Evolutionary conservation across 495 filamentous ascomycete species (phyloP).

Genomic region (Neurospora africana): DNA sequence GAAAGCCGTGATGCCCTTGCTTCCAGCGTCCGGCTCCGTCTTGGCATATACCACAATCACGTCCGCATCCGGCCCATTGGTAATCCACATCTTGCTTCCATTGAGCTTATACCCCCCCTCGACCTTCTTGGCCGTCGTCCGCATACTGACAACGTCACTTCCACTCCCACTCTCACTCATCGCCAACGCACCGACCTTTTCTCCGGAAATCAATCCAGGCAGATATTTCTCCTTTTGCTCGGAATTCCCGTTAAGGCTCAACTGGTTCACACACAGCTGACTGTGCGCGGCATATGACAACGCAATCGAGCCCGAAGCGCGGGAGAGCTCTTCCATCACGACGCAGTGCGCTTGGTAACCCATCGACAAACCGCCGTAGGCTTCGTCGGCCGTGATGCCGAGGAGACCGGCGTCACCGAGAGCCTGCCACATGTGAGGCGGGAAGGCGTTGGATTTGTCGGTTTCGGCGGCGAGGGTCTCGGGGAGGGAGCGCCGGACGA

Average conservation of each 20-base stretch:
- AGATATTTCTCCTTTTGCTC: slow-evolving; percentile 74
- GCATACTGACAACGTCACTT: slow-evolving; percentile 93
- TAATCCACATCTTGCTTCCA: slow-evolving; percentile 99
- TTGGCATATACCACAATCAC: slow-evolving; percentile 91
- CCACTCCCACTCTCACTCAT: slow-evolving; percentile 93
- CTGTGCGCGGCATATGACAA: slow-evolving; percentile 86
- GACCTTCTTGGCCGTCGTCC: slow-evolving; percentile 64
- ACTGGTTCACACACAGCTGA: slow-evolving; percentile 93
- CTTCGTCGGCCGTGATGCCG: slow-evolving; percentile 89
- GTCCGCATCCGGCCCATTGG: slow-evolving; percentile 91
- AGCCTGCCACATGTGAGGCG: slow-evolving; percentile 85
- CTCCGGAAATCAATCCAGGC: slow-evolving; percentile 71
- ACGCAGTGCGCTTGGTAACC: slow-evolving; percentile 97
- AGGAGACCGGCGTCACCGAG: slow-evolving; percentile 85
- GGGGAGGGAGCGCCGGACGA: slow-evolving; percentile 74
- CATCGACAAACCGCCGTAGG: slow-evolving; percentile 81
- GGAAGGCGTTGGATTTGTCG: slow-evolving; percentile 82
- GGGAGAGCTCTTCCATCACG: slow-evolving; percentile 80
- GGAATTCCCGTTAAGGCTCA: slow-evolving; percentile 75
- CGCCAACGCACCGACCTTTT: slow-evolving; percentile 78
- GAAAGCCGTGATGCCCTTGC: slow-evolving; percentile 93
- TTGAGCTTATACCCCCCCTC: slow-evolving; percentile 82
- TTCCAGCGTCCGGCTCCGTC: slow-evolving; percentile 67
- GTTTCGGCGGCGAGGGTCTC: slow-evolving; percentile 72
- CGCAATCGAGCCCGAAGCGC: slow-evolving; percentile 68